Evolutionary conservation across 306 rosid genomes (phyloP), one percentile per base, ranked within the genome.

Genomic region (Dicorynia guianensis): DNA sequence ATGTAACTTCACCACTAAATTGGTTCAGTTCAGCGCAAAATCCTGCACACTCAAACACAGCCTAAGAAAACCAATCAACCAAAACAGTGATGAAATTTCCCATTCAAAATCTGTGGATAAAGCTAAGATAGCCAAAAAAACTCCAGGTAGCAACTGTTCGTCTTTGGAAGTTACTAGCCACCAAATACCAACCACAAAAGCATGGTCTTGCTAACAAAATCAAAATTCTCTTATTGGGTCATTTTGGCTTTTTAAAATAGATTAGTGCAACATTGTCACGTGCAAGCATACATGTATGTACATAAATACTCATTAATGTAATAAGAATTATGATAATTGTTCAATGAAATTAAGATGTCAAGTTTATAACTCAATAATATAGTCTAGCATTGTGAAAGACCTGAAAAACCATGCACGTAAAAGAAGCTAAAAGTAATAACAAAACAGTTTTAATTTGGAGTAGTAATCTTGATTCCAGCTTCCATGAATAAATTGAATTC

Each of bases 91-190:
- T 62, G 52, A 19, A 39, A 4, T 49, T 11, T 42, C 61, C 17
- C 13, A 61, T 52, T 49, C 17, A 59, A 69, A 69, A 59, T 68
- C 5, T 33, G 7, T 56, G 14, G 30, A 56, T 56, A 15, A 63
- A 15, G 48, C 74, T 44, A 55, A 14, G 25, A 50, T 49, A 50
- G 58, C 52, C 43, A 30, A 60, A 4, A 25, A 20, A 25, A 15
- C 13, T 39, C 8, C 15, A 10, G 5, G 8, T 33, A 35, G 15
- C 47, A 15, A 49, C 61, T 53, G 7, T 8, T 9, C 7, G 8
- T 5, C 12, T 34, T 35, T 35, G 14, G 52, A 63, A 9, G 9
- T 63, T 35, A 42, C 17, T 11, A 42, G 6, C 13, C 38, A 56
- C 14, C n/a, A 25, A 25, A 2, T 25, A 25, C 30, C 30, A 63